Conservation (phyloP, 2,329 filamentous ascomycete species). For the Phoma sp. region DNA sequence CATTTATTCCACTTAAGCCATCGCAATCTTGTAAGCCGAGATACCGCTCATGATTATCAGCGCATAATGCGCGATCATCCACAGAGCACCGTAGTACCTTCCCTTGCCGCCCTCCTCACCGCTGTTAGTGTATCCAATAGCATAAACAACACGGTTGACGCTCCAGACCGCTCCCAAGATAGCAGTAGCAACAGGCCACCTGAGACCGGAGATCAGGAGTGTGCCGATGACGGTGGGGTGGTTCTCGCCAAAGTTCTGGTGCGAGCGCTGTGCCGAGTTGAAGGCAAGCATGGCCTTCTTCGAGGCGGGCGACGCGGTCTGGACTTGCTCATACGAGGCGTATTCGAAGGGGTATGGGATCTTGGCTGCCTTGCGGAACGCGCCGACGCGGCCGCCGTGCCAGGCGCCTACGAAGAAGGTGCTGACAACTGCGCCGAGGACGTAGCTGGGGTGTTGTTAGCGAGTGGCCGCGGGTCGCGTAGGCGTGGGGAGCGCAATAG, state of each 20-base stretch:
- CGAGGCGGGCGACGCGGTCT: slow-evolving; percentile 44
- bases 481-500: not conserved
- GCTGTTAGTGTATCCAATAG: slow-evolving; percentile 52
- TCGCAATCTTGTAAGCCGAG: slow-evolving; percentile 31
- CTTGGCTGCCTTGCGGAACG: slow-evolving; percentile 58
- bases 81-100: slow-evolving; percentile 47
- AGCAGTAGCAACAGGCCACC: slow-evolving; percentile 57
- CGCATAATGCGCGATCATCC: slow-evolving; percentile 42
- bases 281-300: slow-evolving; percentile 54
- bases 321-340: slow-evolving; percentile 62
- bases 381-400: slow-evolving; percentile 56
- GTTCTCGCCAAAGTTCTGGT: slow-evolving; percentile 67
- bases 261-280: slow-evolving; percentile 52
- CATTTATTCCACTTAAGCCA: slow-evolving; percentile 9
- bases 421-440: slow-evolving; percentile 60
- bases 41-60: slow-evolving; percentile 36
- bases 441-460: slow-evolving; percentile 53
- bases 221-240: slow-evolving; percentile 57
- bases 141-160: slow-evolving; percentile 57
- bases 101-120: slow-evolving; percentile 51
- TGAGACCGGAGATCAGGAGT: slow-evolving; percentile 61
- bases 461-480: not conserved
- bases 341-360: slow-evolving; percentile 65
- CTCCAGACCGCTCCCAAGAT: slow-evolving; percentile 59
- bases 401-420: slow-evolving; percentile 60